Base-by-base conservation (phyloP, 2,329 filamentous ascomycete species). In the Sporothrix mexicana region DNA sequence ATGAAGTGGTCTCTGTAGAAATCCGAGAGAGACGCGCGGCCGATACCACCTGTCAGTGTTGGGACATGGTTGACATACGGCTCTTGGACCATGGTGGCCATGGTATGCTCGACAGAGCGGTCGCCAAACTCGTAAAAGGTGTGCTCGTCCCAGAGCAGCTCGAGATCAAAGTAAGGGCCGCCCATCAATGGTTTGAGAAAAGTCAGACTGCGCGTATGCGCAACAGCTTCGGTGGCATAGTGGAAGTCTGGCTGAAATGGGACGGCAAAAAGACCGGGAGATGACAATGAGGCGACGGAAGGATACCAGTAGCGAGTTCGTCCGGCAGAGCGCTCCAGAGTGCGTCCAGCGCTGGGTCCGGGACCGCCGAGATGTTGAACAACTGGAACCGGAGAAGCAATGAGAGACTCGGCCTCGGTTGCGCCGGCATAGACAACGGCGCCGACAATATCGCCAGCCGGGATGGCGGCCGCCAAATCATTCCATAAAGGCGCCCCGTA, bases 41-140 rank as follows among this genome's bases (percentile, higher is more conserved):
- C 92, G 47, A 94, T 86, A 0, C 92, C 93, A 1, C 92, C 92
- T 0, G 90, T 91, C 74, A 75, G 23, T 0, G 91, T 93, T 0
- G 92, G 90, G 1, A 94, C 84, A 78, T 94, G 91, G 78, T 94
- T 94, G 0, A 71, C 69, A 6, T 94, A 94, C 1, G 92, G 92
- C 79, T 93, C 89, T 66, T 90, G 85, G 1, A 94, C 91, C 92
- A 95, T 94, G 0, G 92, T 94, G n/a, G 85, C 85, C 92, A 95
- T 94, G 0, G 92, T 95, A 75, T 89, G 87, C 74, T 89, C 88
- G 0, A 93, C 91, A 1, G 88, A 88, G 12, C 91, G 86, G 72
- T 90, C 88, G 0, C 80, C 88, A 78, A 95, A 95, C 78, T 94
- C 91, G 76, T 87, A 91, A 59, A 86, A 85, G 0, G 90, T 92